Base-by-base conservation (phyloP, 2,329 filamentous ascomycete genomes). In the Aspergillus pseudoviridinutans region DNA sequence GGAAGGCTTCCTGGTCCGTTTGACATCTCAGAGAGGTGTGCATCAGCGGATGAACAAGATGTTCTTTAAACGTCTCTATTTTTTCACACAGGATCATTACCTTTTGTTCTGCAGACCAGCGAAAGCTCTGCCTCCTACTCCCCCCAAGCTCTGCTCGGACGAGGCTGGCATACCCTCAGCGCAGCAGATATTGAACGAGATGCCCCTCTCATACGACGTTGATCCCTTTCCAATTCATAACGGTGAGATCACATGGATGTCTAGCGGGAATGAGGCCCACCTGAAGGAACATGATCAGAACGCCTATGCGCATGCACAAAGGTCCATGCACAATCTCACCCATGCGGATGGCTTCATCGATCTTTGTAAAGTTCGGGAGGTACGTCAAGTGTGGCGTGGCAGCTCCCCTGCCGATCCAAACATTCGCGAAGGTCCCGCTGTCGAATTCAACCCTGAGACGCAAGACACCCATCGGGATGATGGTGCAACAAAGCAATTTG, bases 21-120 rank as follows among this genome's bases (percentile, higher is more conserved):
- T 88, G 49, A 88, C 86, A 4, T 85, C 84, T 7, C 85, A 87
- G 59, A 82, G 79, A 61, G 86, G 86, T 17, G 74, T 80, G 22
- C 80, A 85, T 41, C 80, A 82, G 63, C 77, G 82, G 35, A 67
- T 86, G 60, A 85, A 85, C 14, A 81, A 81, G 56, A 81, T 84
- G 72, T 84, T 86, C 64, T 87, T 82, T 74, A 88, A 88, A 67
- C 79, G 84, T 46, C 73, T 88, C 3, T 89, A 88, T 66, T 88
- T 87, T 64, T 82, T 82, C 46, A 83, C 80, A 0, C 83, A 88
- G 60, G 83, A 88, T 63, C 83, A 87, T 59, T 85, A 81, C 58
- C 72, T 89, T 5, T 76, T 85, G 51, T 89, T 88, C 71, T 82
- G 82, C 57, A 79, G 80, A 53, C 86, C 86, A 10, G 79, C 83